A percentile compares a stretch with the other conserved stretches of the same genome.
phyloP scores from a whole-genome alignment of 2,329 filamentous ascomycete species.

The Fusarium clavum region DNA sequence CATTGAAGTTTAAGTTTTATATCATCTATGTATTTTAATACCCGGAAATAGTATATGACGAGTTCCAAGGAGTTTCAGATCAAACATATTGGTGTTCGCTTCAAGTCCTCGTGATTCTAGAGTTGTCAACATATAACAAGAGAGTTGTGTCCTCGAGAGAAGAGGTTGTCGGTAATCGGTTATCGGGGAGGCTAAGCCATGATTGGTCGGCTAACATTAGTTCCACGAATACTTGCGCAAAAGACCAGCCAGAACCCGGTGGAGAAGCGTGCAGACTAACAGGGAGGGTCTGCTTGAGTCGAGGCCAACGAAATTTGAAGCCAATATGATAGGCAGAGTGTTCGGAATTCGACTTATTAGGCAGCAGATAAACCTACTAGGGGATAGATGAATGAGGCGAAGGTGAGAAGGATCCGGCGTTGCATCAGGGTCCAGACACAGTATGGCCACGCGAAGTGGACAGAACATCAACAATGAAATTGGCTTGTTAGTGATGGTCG shows the following conservation, averaged over 20 bases:
- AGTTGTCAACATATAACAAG: conserved; percentile 28
- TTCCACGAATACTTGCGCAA: conserved; percentile 26
- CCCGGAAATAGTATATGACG: not conserved
- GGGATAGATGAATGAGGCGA: conserved; percentile 36
- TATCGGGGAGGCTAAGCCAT: conserved; percentile 45
- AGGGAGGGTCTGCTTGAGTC: conserved; percentile 32
- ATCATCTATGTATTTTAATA: conserved; percentile 18
- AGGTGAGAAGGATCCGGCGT: conserved; percentile 2
- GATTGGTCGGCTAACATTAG: conserved; percentile 43
- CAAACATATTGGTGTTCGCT: conserved; percentile 10
- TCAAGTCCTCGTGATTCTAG: conserved; percentile 26
- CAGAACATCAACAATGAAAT: conserved; percentile 15
- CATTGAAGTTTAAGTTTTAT: conserved; percentile 26
- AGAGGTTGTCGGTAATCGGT: conserved; percentile 45
- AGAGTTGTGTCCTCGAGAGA: conserved; percentile 31
- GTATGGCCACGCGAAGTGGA: conserved; percentile 25
- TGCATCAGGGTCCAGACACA: conserved; percentile 27
- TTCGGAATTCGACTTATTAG: conserved; percentile 8
- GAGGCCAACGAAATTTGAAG: conserved; percentile 11
- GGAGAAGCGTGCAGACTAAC: conserved; percentile 30
- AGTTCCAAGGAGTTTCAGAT: not conserved
- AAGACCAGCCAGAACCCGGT: conserved; percentile 9
- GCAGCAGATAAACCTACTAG: conserved; percentile 26
- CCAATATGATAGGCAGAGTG: conserved; percentile 20
- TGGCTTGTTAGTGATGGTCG: conserved; percentile 27